Percentiles rank a stretch among this genome's conserved stretches.
These are phyloP conservation scores for Hanseniaspora thailandica DNA, from an alignment of 805 yeast genomes.

Conservation along the genomic window DNA sequence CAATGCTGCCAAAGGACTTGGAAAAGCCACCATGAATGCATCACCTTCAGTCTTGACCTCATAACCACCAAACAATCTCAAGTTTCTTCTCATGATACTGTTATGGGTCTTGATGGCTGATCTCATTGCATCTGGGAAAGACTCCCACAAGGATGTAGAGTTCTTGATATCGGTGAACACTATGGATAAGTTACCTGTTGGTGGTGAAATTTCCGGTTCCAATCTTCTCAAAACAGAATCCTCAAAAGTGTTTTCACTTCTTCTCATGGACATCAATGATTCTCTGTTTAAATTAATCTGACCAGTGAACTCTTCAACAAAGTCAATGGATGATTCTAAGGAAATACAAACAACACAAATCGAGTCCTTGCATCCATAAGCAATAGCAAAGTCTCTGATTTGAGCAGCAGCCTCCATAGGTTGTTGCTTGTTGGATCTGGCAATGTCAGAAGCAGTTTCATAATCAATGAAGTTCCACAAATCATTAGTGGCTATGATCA, in stretches of 20 bases:
- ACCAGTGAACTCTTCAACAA: slow-evolving; percentile 17
- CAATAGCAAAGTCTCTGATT: slow-evolving; percentile 83
- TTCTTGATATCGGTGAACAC: slow-evolving; percentile 95
- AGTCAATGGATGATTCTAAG: slow-evolving; percentile 36
- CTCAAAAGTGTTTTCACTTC: slow-evolving; percentile 40
- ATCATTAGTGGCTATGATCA: slow-evolving; percentile 71
- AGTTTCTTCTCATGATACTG: slow-evolving; percentile 82
- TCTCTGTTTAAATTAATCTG: slow-evolving; percentile 29
- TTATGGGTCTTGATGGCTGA: slow-evolving; percentile 93
- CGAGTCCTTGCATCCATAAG: slow-evolving; percentile 77
- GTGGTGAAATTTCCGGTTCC: slow-evolving; percentile 87
- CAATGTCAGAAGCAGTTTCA: slow-evolving; percentile 82
- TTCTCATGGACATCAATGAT: slow-evolving; percentile 34
- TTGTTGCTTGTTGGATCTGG: slow-evolving; percentile 65
- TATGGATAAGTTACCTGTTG: slow-evolving; percentile 86
- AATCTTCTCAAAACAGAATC: slow-evolving; percentile 73
- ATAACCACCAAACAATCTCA: slow-evolving; percentile 89
- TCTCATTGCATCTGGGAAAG: slow-evolving; percentile 86
- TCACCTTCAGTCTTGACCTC: slow-evolving; percentile 99
- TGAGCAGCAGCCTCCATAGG: slow-evolving; percentile 89
- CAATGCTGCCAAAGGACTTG: slow-evolving; percentile 79
- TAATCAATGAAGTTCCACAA: slow-evolving; percentile 76
- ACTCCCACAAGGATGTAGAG: slow-evolving; percentile 88
- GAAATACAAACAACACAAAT: slow-evolving; percentile 72
- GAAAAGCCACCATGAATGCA: slow-evolving; percentile 95